Base-by-base conservation (phyloP, 1,284 basidiomycete species). In the Malassezia nana region DNA sequence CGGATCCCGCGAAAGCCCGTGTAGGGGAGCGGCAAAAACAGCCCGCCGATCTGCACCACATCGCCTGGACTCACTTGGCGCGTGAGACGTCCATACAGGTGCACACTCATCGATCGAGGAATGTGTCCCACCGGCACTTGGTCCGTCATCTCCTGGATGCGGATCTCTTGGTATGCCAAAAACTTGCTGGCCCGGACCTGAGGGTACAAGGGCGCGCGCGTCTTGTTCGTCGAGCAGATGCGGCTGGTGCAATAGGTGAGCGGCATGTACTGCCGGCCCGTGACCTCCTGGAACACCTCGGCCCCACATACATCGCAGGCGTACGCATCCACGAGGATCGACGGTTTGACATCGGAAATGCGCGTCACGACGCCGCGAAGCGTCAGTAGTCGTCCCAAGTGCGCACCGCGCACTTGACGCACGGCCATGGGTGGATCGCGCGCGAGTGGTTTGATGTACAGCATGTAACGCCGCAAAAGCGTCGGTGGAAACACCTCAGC, bases 51-150 rank as follows among this genome's bases (percentile, higher is more conserved):
- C 73, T 96, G 84, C 31, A 96, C 86, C 24, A 95, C 85, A 71
- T 99, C 94, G 26, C 94, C 94, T 0, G 94, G 94, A 68, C 86
- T 94, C 83, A 96, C 85, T 44, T 82, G 78, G 33, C 94, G 85
- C 4, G 90, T 92, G 40, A 95, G 80, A 52, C 81, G 84, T 12
- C 94, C 94, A 64, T 89, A 84, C 32, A 98, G 79, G 74, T 99
- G 91, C 26, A 96, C 77, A 0, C 90, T 91, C 94, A 96, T 98
- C 2, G 90, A 90, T 31, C 94, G 85, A 28, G 94, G 94, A 57
- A 99, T 98, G 74, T 99, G 94, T 3, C 94, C 94, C 31, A 98
- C 91, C 20, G 94, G 94, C 0, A 99, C 94, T 83, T 99, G 94
- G 72, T 98, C 94, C 22, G 94, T 87, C 92, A 98, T 94, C 76